Evolutionary conservation across 2,329 filamentous ascomycete species (phyloP), one percentile per base, ranked within the genome.

Genomic region (Annulohypoxylon truncatum): DNA sequence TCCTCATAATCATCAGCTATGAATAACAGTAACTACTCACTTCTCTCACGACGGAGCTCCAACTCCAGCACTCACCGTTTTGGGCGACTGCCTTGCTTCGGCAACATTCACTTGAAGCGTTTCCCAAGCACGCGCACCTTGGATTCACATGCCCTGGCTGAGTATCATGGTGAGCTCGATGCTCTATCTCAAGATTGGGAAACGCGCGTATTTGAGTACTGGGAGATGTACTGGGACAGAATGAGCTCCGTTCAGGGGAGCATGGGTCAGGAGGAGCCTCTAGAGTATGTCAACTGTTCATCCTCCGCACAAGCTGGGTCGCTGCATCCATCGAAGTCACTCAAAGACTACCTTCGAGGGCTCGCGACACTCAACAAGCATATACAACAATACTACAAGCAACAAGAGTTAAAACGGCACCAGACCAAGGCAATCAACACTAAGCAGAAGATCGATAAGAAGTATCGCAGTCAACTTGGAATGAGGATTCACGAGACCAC

Each of bases 111-210:
- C 12, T 46, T 53, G 2, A 63, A 63, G 33, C 38, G 28, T 2
- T 47, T 57, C 10, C 60, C 53, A 31, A 63, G 60, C 26, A 63
- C 60, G 20, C 60, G 60, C 10, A 58, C 60, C 13, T 31, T 63
- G 24, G 60, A 63, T 31, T 63, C 60, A 12, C 52, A 15, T 10
- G 58, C 52, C 29, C 29, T 63, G 15, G 35, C 46, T 20, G 60
- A 57, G 12, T 63, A 63, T 29, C 60, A 63, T 12, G 24, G 26
- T 2, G 53, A 56, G 12, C 60, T 63, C 28, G 47, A 63, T 8
- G 2, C 29, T 13, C 53, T 63, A 12, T 54, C 29, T 12, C 47
- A 48, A 12, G 26, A 57, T 24, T 63, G 60, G 60, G 60, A 63
- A 38, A 9, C 5, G 4, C 53, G 53, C n/a, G 60, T 63, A 9